Base-by-base conservation (phyloP, 257 asterid genomes). In the Hygrophila difformis region DNA sequence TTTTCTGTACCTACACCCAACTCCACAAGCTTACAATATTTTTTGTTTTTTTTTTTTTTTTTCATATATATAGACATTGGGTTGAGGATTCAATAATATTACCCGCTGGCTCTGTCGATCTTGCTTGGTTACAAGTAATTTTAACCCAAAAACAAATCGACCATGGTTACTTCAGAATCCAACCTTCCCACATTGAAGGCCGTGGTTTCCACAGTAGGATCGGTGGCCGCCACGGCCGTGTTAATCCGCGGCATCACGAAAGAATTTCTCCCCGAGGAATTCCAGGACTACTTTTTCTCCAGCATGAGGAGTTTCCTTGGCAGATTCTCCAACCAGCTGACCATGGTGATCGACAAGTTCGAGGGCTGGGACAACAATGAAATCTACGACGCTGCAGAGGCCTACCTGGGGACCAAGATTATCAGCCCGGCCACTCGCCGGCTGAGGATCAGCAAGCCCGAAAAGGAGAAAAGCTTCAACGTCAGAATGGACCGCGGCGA, bases 281-380 rank as follows among this genome's bases (percentile, higher is more conserved):
- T 77, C 56, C 66, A 64, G 1, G 76, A 77, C 43, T 72, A 57
- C 62, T 5, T 81, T 6, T 69, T 49, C 66, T 65, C 60, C 20
- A 70, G 76, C 41, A 1, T 77, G 46, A 46, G 66, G 14, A 57
- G 31, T 26, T 13, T 77, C 44, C 41, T 75, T 47, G 38, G 38
- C 58, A 38, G 64, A 48, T 78, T 75, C 64, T 79, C 81, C 0
- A 69, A 60, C 61, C 59, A 78, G 42, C 17, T 72, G 2, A 82
- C 87, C 0, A 34, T 79, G 51, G 84, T 79, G 31, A 62, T 82
- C 23, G 84, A 82, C 2, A 82, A 79, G 55, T 69, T 61, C 55
- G 87, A 71, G 2, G 91, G 91, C 5, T 28, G 76, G 1, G 65
- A 8, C 36, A 40, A 2, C 63, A 79, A 82, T 54, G 71, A 76